Base-by-base conservation (phyloP, 805 yeast genomes). In the Hyphopichia homilentoma region DNA sequence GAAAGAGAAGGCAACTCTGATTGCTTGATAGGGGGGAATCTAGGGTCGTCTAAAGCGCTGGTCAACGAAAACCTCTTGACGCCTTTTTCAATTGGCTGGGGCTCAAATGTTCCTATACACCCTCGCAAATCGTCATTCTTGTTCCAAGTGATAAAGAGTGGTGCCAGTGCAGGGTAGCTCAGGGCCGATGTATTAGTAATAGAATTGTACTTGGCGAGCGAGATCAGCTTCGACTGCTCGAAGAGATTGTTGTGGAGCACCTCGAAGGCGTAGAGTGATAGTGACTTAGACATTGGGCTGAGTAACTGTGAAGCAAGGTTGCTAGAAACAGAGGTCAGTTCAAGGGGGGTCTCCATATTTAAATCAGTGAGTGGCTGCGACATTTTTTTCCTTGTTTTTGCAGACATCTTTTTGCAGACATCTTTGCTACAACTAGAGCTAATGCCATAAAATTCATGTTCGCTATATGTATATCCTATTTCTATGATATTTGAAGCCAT, bases 111-210 rank as follows among this genome's bases (percentile, higher is more conserved):
- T 1, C 98, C 98, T 34, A 90, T 93, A 51, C 98, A 90, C 0
- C 98, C 98, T 26, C 97, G 66, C 29, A 90, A 62, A 9, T 63
- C 59, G 16, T 57, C 54, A 32, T 45, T 41, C 35, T 72, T 69
- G 45, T 78, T 80, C 96, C 96, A 93, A 0, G 97, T 93, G 20
- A 90, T 83, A 60, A 93, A 93, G 17, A 90, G 59, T 0, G 97
- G 93, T 1, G 66, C 61, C 16, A 39, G 34, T 3, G 33, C 6
- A 2, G 63, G 65, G 9, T 48, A 27, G 5, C 32, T 13, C 6
- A 23, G 27, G 4, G 28, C 12, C 2, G 35, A 19, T 27, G 47
- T 53, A 13, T 35, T 30, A 5, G 39, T 29, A 6, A 35, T 37
- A 7, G 35, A 22, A 6, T 50, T 39, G 26, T 41, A 41, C 7